Evolutionary conservation across 257 asterid species (phyloP), one percentile per base, ranked within the genome.

Genomic region (Salvia splendens): DNA sequence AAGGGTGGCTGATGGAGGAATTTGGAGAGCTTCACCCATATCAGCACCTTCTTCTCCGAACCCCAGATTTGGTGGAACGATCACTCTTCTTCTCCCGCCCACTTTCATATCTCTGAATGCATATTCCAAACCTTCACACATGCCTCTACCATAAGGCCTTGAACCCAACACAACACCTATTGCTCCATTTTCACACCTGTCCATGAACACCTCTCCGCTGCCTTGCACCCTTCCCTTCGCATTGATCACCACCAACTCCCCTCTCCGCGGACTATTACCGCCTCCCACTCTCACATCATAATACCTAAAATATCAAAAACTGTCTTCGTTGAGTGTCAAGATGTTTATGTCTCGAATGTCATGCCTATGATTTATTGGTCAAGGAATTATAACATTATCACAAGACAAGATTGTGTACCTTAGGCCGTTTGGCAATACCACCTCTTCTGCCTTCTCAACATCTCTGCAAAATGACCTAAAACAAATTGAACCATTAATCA

Each of bases 41-140:
- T 89, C 96, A 1, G 96, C 96, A 46, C 96, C 96, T 68, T 80
- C 86, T 73, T 87, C 96, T 0, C 96, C 95, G 74, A 89, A 89
- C 5, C 96, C 90, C 7, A 78, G 81, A 67, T 46, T 77, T 0
- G 96, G 80, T 73, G 96, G 96, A 52, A 89, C 67, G 6, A 85
- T 72, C 3, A 86, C 91, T 79, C 86, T 87, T 59, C 95, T 83
- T 65, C 71, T 89, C 41, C 96, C 98, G 54, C 96, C 95, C 2
- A 91, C 95, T 45, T 82, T 89, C 92, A 92, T 89, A 14, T 76
- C 69, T 71, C 63, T 81, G 52, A 92, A 50, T 0, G 83, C 88
- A 71, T 56, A 68, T 36, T 92, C 95, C 33, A 92, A 71, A 15
- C 96, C 98, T 80, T 92, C 98, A 78, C 96, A 89, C 16, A 89